Evolutionary conservation across 2,329 filamentous ascomycete species (phyloP).

Genomic region (Scorias spongiosa): DNA sequence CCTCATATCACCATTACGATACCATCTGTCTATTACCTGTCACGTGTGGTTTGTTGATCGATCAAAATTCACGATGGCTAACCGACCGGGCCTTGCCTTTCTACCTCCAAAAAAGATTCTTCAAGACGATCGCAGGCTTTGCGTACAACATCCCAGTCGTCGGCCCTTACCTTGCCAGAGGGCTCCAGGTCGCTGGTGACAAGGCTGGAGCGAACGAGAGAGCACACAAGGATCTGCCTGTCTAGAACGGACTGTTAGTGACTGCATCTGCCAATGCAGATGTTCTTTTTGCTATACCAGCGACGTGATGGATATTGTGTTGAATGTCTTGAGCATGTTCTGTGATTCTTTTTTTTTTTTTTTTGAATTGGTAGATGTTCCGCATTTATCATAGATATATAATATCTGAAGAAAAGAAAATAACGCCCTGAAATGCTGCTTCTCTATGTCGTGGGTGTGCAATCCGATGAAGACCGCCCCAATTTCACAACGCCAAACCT

Average conservation of each 20-base stretch:
- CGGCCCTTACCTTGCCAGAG: conserved; percentile 67
- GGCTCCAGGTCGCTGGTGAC: conserved; percentile 59
- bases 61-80: neutral
- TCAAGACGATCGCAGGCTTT: conserved; percentile 81
- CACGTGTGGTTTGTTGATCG: too few species aligned
- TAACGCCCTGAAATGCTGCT: too few species aligned
- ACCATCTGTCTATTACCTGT: too few species aligned
- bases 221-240: conserved; percentile 63
- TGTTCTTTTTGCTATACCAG: too few species aligned
- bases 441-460: too few species aligned
- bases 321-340: neutral
- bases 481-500: too few species aligned
- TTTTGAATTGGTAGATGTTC: neutral
- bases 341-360: neutral
- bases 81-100: neutral
- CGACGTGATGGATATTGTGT: too few species aligned
- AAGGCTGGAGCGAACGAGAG: conserved; percentile 46
- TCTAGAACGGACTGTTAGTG: conserved; percentile 31
- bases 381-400: neutral
- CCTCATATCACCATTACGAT: too few species aligned
- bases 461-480: too few species aligned
- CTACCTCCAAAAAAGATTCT: conserved; percentile 37
- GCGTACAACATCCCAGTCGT: conserved; percentile 71
- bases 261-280: too few species aligned
- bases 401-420: too few species aligned